A percentile compares a stretch with the other conserved stretches of the same genome.
These are phyloP conservation scores for Cystobasidium pallidum DNA, from an alignment of 1,284 basidiomycete species.

Conservation along the genomic window DNA sequence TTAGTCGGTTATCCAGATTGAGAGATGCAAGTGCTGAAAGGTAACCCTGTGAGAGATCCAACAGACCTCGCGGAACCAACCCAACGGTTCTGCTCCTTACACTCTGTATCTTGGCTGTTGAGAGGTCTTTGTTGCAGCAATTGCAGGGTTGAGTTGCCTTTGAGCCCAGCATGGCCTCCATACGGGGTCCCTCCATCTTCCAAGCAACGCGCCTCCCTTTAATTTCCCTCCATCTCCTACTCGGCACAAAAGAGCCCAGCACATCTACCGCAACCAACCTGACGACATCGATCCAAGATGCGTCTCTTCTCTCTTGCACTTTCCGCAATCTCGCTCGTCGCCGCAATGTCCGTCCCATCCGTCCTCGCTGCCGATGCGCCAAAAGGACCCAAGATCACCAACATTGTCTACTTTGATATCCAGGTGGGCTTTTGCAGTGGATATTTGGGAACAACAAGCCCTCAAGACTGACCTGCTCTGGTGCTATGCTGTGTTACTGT, in stretches of 20 bases:
- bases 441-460: neutral
- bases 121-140: neutral
- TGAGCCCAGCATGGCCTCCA: neutral
- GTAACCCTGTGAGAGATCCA: neutral
- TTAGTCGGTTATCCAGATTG: neutral
- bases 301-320: conserved; percentile 41
- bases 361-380: conserved; percentile 53
- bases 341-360: conserved; percentile 18
- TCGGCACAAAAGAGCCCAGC: neutral
- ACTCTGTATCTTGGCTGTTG: neutral
- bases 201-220: neutral
- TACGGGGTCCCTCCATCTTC: neutral
- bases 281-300: conserved; percentile 6
- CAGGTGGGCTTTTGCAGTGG: conserved; percentile 62
- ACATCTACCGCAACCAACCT: too few relatives aligned
- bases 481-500: neutral
- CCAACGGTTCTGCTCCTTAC: neutral
- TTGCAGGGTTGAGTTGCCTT: neutral
- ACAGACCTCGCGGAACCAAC: neutral
- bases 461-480: neutral
- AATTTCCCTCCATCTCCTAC: neutral
- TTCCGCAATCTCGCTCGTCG: conserved; percentile 43
- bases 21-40: neutral
- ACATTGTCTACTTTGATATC: conserved; percentile 90
- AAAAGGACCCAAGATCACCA: conserved; percentile 79